Base-by-base conservation (phyloP, 805 yeast species). In the Pichia ethanolica region DNA sequence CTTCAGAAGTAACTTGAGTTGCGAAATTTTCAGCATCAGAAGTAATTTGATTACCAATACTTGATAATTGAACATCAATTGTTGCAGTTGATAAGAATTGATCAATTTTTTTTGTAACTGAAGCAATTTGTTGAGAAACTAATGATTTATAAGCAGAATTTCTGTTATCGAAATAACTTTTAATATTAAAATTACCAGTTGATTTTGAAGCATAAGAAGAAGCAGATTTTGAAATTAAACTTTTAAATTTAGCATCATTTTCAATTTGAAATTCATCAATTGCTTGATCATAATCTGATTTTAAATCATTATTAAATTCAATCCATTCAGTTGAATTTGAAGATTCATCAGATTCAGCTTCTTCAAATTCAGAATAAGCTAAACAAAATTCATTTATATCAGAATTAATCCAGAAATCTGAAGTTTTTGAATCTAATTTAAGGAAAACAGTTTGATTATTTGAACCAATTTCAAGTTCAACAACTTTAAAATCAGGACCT, bases 341-440 rank as follows among this genome's bases (percentile, higher is more conserved):
- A 8, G 46, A 39, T 12, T 33, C 26, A 38, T 50, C 49, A 13
- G 14, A 42, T 20, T 30, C 7, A 30, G 34, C 28, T 6, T 40
- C 34, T 13, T 44, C 47, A 10, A 50, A 8, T 35, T 55, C 45
- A 27, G 42, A 49, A 44, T 44, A 48, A 14, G 55, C 53, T 14
- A 44, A 41, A 44, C 59, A 55, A 13, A 35, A 47, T 14, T 47
- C 52, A 38, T 53, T 53, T 5, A 39, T 13, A 13, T 42, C 50
- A 1, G 56, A 42, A 45, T 75, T 70, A 20, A 81, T 78, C 86
- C 86, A 82, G 11, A 83, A 66, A 56, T 82, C 87, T 0, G 83
- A 72, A 0, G 86, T 79, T 3, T 86, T 88, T 1, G 88, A 81
- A 56, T 83, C 89, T 25, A 83, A 59, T 40, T 80, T 63, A 10